Percentiles rank a stretch among this genome's conserved stretches.
These are phyloP conservation scores for Fragilaria crotonensis DNA, from an alignment of 108 stramenopile genomes.

Conservation along the genomic window DNA sequence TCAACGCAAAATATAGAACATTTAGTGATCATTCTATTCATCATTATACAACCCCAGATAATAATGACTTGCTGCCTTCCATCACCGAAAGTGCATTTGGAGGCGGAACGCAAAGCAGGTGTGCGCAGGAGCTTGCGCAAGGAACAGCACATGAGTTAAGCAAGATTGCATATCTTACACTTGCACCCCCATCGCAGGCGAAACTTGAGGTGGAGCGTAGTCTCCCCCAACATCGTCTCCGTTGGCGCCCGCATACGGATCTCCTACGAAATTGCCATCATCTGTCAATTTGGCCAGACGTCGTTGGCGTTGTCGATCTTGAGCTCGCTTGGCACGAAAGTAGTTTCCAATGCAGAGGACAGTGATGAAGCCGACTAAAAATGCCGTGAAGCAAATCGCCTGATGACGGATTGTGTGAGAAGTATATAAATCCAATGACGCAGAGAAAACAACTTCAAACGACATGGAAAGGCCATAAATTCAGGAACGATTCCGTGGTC, in stretches of 20 bases:
- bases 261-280: neutral
- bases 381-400: conserved; percentile 57
- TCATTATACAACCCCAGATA: too few species aligned
- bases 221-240: too few species aligned
- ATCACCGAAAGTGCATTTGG: too few species aligned
- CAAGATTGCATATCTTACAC: too few species aligned
- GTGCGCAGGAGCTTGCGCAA: too few species aligned
- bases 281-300: conserved; percentile 5
- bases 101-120: too few species aligned
- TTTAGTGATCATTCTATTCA: too few species aligned
- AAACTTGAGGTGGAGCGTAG: neutral
- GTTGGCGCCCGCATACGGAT: too few species aligned
- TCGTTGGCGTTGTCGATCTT: conserved; percentile 55
- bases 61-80: too few species aligned
- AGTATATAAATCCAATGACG: neutral
- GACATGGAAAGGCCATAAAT: neutral
- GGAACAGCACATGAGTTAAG: too few species aligned
- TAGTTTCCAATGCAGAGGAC: conserved; percentile 81
- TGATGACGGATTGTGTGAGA: conserved; percentile 1
- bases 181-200: too few species aligned
- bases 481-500: neutral
- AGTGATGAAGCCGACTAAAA: conserved; percentile 67
- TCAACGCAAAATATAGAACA: too few species aligned
- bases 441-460: neutral
- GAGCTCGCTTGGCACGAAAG: conserved; percentile 72